Evolutionary conservation across 306 rosid species (phyloP).

Genomic region (Cicer arietinum): DNA sequence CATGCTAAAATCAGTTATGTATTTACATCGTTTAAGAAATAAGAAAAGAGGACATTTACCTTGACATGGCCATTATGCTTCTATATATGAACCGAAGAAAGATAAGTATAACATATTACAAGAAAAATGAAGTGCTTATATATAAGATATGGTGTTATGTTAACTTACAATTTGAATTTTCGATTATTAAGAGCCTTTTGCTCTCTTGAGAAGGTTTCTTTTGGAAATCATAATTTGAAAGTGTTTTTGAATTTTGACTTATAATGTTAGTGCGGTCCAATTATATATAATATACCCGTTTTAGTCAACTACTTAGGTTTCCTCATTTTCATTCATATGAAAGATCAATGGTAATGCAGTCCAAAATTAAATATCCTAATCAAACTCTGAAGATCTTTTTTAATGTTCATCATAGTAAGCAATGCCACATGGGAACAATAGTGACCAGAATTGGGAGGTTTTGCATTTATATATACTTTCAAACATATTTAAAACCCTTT

Average conservation of each 20-base stretch:
- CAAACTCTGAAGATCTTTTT: too few species aligned
- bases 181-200: background rate
- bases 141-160: background rate
- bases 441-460: too few species aligned
- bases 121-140: constrained; percentile 26
- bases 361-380: too few species aligned
- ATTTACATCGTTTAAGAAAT: background rate
- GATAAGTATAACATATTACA: background rate
- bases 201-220: constrained; percentile 23
- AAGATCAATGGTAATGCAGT: background rate
- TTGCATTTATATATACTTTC: too few species aligned
- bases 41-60: constrained; percentile 35
- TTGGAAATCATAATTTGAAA: background rate
- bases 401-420: too few species aligned
- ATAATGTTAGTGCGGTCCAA: constrained; percentile 44
- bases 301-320: background rate
- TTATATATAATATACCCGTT: background rate
- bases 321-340: constrained; percentile 31
- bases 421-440: too few species aligned
- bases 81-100: constrained; percentile 14
- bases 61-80: constrained; percentile 44
- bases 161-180: background rate
- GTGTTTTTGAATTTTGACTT: constrained; percentile 34
- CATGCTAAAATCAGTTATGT: background rate
- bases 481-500: too few species aligned